Evolutionary conservation across 768 basidiomycete species (phyloP), one percentile per base, ranked within the genome.

Genomic region (Trametes punicea): DNA sequence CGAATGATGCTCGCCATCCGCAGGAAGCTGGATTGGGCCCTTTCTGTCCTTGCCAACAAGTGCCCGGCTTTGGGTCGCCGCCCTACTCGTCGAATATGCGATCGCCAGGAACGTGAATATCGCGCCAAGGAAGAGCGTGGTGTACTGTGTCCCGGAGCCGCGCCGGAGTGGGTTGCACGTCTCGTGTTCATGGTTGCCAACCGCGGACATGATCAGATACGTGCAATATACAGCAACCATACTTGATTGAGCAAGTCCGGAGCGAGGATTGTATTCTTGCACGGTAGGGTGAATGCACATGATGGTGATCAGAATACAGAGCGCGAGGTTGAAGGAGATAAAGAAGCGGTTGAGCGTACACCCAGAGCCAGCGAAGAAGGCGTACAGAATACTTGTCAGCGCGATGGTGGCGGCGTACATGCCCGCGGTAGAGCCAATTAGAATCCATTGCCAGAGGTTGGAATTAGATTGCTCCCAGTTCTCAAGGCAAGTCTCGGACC

Each of bases 171-270:
- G 97, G 70, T 98, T 98, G 77, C 97, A 99, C 20, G 78, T 73
- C 51, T 83, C 78, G 64, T 95, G 88, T 7, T 84, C 83, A 72
- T 96, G 92, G 67, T 98, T 98, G 59, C 87, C 89, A 55, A 99
- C 85, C 3, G 97, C 97, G 16, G 91, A 94, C 27, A 92, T 88
- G 63, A 92, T 83, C 57, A 99, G 86, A 70, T 99, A 99, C 2
- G 94, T 93, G 75, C 92, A 97, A 70, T 99, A 99, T 2, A 87
- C 91, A 3, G 91, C 90, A n/a, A 99, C 96, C 89, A 98, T 95
- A 42, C 90, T 86, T 6, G 93, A 87, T 68, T 98, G 97, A 1
- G 93, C 93, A 6, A 99, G 82, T 4, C 97, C 97, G 8, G 93
- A 95, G 49, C 91, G 88, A 10, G 96, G 91, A 67, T 98, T 98